Conservation (phyloP, 2,329 filamentous ascomycete species). For the Diaporthe destruens region DNA sequence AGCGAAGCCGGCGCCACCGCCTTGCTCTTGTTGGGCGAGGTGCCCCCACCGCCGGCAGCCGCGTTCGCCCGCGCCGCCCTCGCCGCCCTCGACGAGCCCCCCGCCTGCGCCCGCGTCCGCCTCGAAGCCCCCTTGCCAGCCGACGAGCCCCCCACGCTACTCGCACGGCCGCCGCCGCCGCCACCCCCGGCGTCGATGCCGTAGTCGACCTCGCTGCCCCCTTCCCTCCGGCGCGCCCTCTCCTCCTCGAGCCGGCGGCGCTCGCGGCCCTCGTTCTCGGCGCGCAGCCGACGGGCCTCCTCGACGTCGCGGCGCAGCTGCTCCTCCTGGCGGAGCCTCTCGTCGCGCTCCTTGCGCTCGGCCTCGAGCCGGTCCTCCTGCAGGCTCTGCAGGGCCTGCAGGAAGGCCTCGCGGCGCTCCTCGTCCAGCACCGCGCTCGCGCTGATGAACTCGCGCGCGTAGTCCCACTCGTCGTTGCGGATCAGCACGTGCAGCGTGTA, state of each 20-base stretch:
- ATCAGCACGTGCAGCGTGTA: slow-evolving; percentile 97
- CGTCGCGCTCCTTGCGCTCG: slow-evolving; percentile 74
- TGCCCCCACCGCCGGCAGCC: slow-evolving; percentile 29
- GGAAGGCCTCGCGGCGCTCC: slow-evolving; percentile 88
- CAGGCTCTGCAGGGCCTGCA: slow-evolving; percentile 85
- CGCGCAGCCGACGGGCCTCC: slow-evolving; percentile 65
- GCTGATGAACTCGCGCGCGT: slow-evolving; percentile 89
- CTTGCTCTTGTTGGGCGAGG: slow-evolving; percentile 48
- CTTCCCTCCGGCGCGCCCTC: slow-evolving; percentile 55
- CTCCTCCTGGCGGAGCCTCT: slow-evolving; percentile 67
- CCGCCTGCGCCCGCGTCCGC: slow-evolving; percentile 28
- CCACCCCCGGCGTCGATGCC: slow-evolving; percentile 67
- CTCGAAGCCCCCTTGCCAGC: slow-evolving; percentile 39
- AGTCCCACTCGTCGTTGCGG: slow-evolving; percentile 95
- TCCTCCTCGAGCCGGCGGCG: slow-evolving; percentile 67
- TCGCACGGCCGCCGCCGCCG: slow-evolving; percentile 24
- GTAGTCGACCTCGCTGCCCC: slow-evolving; percentile 75
- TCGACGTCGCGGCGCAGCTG: slow-evolving; percentile 68
- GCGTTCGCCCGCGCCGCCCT: slow-evolving; percentile 38
- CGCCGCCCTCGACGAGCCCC: slow-evolving; percentile 19
- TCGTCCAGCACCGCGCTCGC: slow-evolving; percentile 91
- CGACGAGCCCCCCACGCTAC: slow-evolving; percentile 53
- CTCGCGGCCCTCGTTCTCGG: slow-evolving; percentile 71
- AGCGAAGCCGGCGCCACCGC: slow-evolving; percentile 53
- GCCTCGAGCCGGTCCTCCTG: slow-evolving; percentile 85